Percentiles rank a stretch among this genome's conserved stretches.
phyloP scores from a whole-genome alignment of 2,329 filamentous ascomycete genomes.

The Fonsecaea nubica region DNA sequence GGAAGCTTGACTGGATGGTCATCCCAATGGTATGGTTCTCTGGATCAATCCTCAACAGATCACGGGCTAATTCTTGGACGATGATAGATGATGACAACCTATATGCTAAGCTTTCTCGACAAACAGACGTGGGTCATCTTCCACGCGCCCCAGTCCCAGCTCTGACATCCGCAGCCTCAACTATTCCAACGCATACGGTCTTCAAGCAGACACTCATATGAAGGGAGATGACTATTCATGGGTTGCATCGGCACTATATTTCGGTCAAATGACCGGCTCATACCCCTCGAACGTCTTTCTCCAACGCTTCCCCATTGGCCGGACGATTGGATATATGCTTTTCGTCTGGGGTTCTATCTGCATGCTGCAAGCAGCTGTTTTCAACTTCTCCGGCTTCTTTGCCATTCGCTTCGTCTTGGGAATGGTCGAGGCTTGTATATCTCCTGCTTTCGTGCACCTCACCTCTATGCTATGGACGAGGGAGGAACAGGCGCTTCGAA shows the following conservation, averaged over 20 bases:
- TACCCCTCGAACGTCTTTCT: constrained; percentile 52
- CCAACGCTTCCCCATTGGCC: constrained; percentile 52
- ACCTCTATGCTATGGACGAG: constrained; percentile 50
- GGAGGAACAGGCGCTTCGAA: constrained; percentile 48
- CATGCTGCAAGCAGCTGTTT: constrained; percentile 48
- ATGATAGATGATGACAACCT: constrained; percentile 46
- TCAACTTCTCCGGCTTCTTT: constrained; percentile 52
- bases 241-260: constrained; percentile 54
- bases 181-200: constrained; percentile 52
- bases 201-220: constrained; percentile 52
- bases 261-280: constrained; percentile 52
- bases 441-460: constrained; percentile 44
- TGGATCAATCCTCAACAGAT: not conserved
- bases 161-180: constrained; percentile 41
- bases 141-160: not conserved
- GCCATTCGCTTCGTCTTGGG: constrained; percentile 57
- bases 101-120: constrained; percentile 47
- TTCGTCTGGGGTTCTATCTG: constrained; percentile 53
- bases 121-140: constrained; percentile 38
- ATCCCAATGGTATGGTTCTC: constrained; percentile 46
- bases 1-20: constrained; percentile 49
- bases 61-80: constrained; percentile 1
- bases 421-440: constrained; percentile 47
- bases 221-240: constrained; percentile 53
- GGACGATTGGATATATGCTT: constrained; percentile 51